Evolutionary conservation across 306 rosid genomes (phyloP), one percentile per base, ranked within the genome.

Genomic region (Psophocarpus tetragonolobus): DNA sequence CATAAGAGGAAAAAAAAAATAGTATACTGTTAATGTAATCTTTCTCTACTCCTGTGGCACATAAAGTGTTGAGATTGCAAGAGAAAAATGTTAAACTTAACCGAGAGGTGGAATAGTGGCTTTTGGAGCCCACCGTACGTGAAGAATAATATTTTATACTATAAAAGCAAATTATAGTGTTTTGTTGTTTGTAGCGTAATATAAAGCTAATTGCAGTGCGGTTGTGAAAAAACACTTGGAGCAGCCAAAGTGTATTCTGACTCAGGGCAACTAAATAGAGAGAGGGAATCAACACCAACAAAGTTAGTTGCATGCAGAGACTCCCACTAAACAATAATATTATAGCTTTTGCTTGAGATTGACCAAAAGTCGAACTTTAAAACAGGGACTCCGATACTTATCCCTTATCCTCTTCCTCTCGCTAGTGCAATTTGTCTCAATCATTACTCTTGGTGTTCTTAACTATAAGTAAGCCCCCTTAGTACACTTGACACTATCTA

Each of bases 181-280:
- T 48, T 13, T 30, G 4, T 15, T 21, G n/a, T 13, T 67, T 67
- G 26, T 23, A 39, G 33, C 36, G 7, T 23, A 13, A 23, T 10
- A 17, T 45, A 33, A 70, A 80, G 62, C 30, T 30, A 73, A 26
- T 27, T 62, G 20, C 42, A 63, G 63, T 41, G 70, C 41, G 48
- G 11, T 65, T 21, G 20, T 14, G 41, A 29, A 29, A 60, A 33
- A 39, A 81, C 56, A 68, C 6, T n/a, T 9, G 61, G 41, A 18
- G 65, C 17, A 61, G 8, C 32, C 23, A 71, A 53, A 78, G 84
- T 83, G 84, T 83, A 15, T 39, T 83, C 70, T 79, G 86, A 78
- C 27, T 73, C 80, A 83, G 21, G 5, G 75, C 61, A 60, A 75
- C 39, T 54, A 26, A 72, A 14, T 2, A 38, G n/a, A 44, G 48